Evolutionary conservation across 116 monocot species (phyloP).

Genomic region (Phalaenopsis hybrid): DNA sequence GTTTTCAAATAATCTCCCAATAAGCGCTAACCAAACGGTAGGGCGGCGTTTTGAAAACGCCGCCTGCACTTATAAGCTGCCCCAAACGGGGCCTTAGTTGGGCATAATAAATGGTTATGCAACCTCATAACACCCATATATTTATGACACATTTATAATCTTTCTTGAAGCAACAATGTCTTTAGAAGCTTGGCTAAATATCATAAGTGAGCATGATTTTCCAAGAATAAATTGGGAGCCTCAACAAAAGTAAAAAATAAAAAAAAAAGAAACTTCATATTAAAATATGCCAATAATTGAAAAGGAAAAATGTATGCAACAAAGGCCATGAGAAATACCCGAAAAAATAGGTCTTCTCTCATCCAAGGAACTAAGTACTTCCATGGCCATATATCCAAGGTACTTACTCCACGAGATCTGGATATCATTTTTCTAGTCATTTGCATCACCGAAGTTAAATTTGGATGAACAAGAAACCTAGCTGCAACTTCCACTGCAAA

Average conservation of each 20-base stretch:
- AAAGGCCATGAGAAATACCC: conserved; percentile 41
- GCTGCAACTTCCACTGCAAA: conserved; percentile 92
- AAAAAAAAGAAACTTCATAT: neutral
- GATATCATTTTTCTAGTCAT: conserved; percentile 52
- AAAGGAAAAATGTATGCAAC: neutral
- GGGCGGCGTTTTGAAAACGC: no score
- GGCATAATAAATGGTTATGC: neutral
- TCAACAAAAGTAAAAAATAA: neutral
- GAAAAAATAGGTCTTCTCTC: conserved; percentile 77
- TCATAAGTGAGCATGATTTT: neutral
- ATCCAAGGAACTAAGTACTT: conserved; percentile 96
- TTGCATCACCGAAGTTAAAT: conserved; percentile 77
- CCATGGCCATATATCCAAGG: conserved; percentile 99
- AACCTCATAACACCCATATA: neutral
- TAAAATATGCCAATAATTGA: neutral
- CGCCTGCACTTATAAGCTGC: no score
- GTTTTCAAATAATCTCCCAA: neutral
- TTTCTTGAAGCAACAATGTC: neutral
- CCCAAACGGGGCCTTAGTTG: neutral
- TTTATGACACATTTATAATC: neutral
- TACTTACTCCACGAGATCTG: conserved; percentile 60
- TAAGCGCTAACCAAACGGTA: no score
- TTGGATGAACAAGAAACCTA: conserved; percentile 90
- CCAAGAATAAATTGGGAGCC: neutral
- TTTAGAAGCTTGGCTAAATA: neutral